Evolutionary conservation across 106 monocot species (phyloP), one percentile per base, ranked within the genome.

Genomic region (Acanthochlamys bracteata): DNA sequence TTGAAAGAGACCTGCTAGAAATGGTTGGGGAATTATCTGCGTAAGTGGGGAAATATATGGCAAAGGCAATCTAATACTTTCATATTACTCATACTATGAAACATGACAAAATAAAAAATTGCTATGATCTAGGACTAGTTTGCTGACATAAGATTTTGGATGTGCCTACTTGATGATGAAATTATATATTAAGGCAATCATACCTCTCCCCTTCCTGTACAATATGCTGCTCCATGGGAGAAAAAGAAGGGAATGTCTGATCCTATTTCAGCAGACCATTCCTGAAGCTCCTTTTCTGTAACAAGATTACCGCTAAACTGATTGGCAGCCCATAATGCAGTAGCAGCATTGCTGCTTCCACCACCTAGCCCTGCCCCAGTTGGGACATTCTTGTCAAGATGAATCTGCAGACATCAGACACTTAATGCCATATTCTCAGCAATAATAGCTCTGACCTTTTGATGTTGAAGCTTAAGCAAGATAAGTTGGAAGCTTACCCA

Each of bases 171-270:
- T 25, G 24, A 16, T 25, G 25, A 25, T 17, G n/a, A 41, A 13
- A 62, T 11, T 41, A n/a, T 52, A 49, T 61, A 20, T 17, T 70
- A 33, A 33, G 6, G 4, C 33, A 24, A 33, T 19, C 70, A 24
- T 87, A 99, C 98, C 90, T 99, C 98, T 68, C 98, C 98, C 63
- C 98, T 71, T 45, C 92, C 98, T 20, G 88, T 99, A 74, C 98
- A 99, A 66, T 92, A 99, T 26, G 98, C 92, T 49, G 92, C 92
- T 61, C 98, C 98, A 74, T 73, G 80, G 15, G 98, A 99, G 66
- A 99, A 99, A 72, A 99, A 99, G 72, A 99, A 99, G 27, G 98
- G 98, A 59, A 99, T 61, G 71, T 99, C 98, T 40, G 98, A 99
- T 53, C 98, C 98, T 56, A 99, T 92, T 75, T 99, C 98, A 59